These are phyloP conservation scores for Penicillium brasilianum DNA, from an alignment of 2,329 filamentous ascomycete species.

Conservation along the genomic window DNA sequence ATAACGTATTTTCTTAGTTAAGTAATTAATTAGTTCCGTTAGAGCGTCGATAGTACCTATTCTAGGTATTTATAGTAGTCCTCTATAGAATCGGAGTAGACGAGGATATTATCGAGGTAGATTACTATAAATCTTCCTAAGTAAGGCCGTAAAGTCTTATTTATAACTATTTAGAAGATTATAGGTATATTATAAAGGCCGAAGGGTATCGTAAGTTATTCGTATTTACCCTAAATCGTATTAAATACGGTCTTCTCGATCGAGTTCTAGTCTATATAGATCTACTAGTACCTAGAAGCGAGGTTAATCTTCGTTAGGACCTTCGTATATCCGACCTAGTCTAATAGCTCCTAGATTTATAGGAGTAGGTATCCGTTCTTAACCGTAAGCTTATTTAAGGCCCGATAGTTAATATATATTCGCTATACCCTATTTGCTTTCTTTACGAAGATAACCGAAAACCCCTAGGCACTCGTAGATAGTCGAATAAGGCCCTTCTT, in stretches of 20 bases:
- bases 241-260: constrained; percentile 7
- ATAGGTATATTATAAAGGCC: neutral
- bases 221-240: constrained; percentile 11
- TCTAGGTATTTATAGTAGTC: neutral
- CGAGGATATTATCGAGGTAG: constrained; percentile 7
- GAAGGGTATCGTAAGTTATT: constrained; percentile 8
- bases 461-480: neutral
- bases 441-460: neutral
- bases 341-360: neutral
- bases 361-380: neutral
- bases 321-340: neutral
- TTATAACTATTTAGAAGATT: too few relatives aligned
- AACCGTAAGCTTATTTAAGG: too few relatives aligned
- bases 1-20: too few relatives aligned
- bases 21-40: too few relatives aligned
- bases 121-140: too few relatives aligned
- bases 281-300: neutral
- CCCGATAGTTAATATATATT: neutral
- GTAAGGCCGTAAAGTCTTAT: too few relatives aligned
- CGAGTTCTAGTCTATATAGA: neutral
- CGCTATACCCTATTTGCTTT: neutral
- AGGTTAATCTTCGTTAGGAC: constrained; percentile 1
- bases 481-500: neutral
- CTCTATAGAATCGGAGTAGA: neutral
- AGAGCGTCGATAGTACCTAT: neutral